Evolutionary conservation across 306 rosid genomes (phyloP).

Genomic region (Dryas drummondii): DNA sequence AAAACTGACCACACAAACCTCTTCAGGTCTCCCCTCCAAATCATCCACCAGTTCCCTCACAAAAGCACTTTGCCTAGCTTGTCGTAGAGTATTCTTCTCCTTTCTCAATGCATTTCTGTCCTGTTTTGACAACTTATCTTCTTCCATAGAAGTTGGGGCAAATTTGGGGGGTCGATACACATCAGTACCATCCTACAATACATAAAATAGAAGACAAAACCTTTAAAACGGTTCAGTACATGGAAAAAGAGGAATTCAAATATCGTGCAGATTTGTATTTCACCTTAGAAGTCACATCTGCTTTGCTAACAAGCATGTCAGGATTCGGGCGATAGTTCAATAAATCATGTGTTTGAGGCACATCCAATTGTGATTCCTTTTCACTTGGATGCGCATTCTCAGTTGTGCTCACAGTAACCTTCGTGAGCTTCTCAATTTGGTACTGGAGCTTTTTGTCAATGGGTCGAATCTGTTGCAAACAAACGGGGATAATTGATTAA

Average conservation of each 20-base stretch:
- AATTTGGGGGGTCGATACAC: slow-evolving; percentile 56
- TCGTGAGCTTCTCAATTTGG: slow-evolving; percentile 80
- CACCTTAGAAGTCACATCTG: slow-evolving; percentile 47
- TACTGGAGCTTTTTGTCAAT: slow-evolving; percentile 87
- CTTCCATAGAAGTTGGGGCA: slow-evolving; percentile 72
- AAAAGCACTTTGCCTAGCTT: slow-evolving; percentile 57
- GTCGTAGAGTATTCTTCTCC: slow-evolving; percentile 60
- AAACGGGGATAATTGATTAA: slow-evolving; percentile 22
- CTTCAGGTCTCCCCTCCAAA: slow-evolving; percentile 82
- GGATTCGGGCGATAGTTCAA: slow-evolving; percentile 85
- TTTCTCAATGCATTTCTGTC: slow-evolving; percentile 70
- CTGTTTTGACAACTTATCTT: slow-evolving; percentile 52
- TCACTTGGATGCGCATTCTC: slow-evolving; percentile 35
- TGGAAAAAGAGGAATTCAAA: neutral
- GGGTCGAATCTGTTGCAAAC: slow-evolving; percentile 63
- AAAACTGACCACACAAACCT: slow-evolving; percentile 47
- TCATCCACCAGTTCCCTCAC: slow-evolving; percentile 61
- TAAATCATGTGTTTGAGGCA: slow-evolving; percentile 45
- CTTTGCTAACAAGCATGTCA: slow-evolving; percentile 59
- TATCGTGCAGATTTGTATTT: slow-evolving; percentile 8
- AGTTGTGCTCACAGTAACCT: slow-evolving; percentile 40
- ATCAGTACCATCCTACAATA: slow-evolving; percentile 49
- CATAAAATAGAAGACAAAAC: slow-evolving; percentile 13
- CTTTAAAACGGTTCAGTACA: neutral
- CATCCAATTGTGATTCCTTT: slow-evolving; percentile 44